A percentile compares a stretch with the other conserved stretches of the same genome.
Evolutionary conservation across 2,329 filamentous ascomycete genomes (phyloP).

Genomic region (Paecilomyces fulvus): DNA sequence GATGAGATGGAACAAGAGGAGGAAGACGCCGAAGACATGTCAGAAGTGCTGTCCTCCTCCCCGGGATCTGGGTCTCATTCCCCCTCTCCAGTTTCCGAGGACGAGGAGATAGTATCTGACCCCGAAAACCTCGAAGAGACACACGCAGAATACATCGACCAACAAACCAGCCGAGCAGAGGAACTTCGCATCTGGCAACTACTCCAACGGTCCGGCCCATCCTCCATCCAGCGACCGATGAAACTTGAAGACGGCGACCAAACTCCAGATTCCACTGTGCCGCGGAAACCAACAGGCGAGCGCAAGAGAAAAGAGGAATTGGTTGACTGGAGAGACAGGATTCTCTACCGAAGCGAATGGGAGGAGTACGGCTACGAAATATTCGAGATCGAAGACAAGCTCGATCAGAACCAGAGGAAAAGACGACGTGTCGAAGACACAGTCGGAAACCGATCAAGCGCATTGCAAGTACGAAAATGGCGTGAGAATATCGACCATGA

Average conservation of each 20-base stretch:
- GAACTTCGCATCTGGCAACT: constrained; percentile 39
- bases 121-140: constrained; percentile 35
- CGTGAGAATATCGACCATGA: background rate
- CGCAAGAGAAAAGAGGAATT: constrained; percentile 28
- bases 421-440: constrained; percentile 16
- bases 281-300: constrained; percentile 16
- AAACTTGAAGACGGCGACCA: constrained; percentile 13
- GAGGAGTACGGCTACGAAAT: constrained; percentile 33
- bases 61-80: constrained; percentile 1
- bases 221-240: constrained; percentile 11
- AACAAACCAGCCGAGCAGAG: constrained; percentile 33
- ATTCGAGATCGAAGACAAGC: constrained; percentile 19
- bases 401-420: constrained; percentile 23
- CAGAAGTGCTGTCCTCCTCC: background rate
- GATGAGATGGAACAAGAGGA: constrained; percentile 3
- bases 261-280: constrained; percentile 1
- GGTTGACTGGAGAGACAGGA: constrained; percentile 41
- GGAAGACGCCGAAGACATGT: constrained; percentile 3
- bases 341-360: constrained; percentile 43
- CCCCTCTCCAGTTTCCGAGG: constrained; percentile 3
- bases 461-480: background rate
- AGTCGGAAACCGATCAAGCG: background rate
- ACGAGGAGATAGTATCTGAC: constrained; percentile 14
- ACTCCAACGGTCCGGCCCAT: constrained; percentile 23
- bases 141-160: constrained; percentile 43